phyloP scores from a whole-genome alignment of 1,284 basidiomycete species.

The Cryptococcus sp. region DNA sequence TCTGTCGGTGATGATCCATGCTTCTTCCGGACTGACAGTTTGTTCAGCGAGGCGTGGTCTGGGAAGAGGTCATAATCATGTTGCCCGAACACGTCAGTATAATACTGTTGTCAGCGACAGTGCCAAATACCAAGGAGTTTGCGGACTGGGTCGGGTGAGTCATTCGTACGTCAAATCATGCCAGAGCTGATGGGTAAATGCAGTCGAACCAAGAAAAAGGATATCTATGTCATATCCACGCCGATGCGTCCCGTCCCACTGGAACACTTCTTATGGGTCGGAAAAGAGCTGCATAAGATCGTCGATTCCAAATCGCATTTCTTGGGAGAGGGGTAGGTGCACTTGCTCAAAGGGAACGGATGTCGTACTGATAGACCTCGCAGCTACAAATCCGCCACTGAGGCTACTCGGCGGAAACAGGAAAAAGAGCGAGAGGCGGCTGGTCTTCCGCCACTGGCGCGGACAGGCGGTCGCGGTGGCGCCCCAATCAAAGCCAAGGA shows the following conservation, averaged over 20 bases:
- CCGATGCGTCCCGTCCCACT: conserved; percentile 94
- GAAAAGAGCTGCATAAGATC: conserved; percentile 87
- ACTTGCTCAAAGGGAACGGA: too few relatives aligned
- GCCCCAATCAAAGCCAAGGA: conserved; percentile 52
- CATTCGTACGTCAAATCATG: neutral
- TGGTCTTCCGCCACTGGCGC: conserved; percentile 77
- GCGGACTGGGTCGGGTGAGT: conserved; percentile 98
- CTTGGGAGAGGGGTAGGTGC: conserved; percentile 61
- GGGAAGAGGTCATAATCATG: conserved; percentile 99
- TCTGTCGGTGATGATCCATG: conserved; percentile 1
- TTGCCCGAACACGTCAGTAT: conserved; percentile 95
- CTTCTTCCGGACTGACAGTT: too few relatives aligned
- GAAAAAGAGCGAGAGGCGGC: conserved; percentile 96
- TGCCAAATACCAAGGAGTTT: conserved; percentile 97
- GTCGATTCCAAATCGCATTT: conserved; percentile 84
- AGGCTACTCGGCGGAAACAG: conserved; percentile 88
- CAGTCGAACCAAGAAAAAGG: conserved; percentile 98
- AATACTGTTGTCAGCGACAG: conserved; percentile 94
- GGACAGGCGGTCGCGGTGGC: conserved; percentile 75
- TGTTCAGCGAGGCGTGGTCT: conserved; percentile 89
- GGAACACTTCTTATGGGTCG: conserved; percentile 95
- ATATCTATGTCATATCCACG: conserved; percentile 98
- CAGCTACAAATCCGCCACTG: conserved; percentile 81
- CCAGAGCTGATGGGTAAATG: neutral
- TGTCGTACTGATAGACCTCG: too few relatives aligned